Conservation (phyloP, 345 rosid species). For the Physaria fendleri region DNA sequence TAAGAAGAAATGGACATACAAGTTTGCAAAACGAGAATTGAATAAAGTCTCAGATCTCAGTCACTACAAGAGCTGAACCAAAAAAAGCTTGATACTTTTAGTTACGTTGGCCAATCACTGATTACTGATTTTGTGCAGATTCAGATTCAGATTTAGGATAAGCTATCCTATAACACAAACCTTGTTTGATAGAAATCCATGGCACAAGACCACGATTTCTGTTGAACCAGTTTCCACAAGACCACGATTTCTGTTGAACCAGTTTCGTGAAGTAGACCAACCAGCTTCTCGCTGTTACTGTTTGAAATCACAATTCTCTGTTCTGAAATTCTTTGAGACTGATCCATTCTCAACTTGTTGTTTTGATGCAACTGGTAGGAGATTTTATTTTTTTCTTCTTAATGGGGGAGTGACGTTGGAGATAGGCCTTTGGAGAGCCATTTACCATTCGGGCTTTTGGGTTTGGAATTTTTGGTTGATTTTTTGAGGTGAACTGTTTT, state of each 20-base stretch:
- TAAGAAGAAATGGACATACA: background rate
- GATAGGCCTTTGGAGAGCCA: too few relatives aligned
- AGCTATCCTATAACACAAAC: too few relatives aligned
- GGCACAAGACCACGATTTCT: slow-evolving; percentile 61
- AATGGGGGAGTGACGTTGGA: background rate
- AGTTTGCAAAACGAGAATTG: background rate
- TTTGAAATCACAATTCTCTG: slow-evolving; percentile 43
- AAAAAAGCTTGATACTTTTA: background rate
- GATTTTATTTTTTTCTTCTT: background rate
- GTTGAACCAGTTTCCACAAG: slow-evolving; percentile 45
- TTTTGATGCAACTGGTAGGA: background rate
- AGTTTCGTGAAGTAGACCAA: slow-evolving; percentile 62
- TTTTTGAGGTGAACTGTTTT: too few relatives aligned
- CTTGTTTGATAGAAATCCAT: slow-evolving; percentile 64
- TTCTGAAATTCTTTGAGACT: slow-evolving; percentile 30
- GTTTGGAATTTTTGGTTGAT: too few relatives aligned
- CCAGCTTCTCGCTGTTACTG: slow-evolving; percentile 51
- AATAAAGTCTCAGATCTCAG: background rate
- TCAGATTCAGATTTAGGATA: too few relatives aligned
- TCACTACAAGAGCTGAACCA: background rate
- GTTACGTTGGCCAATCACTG: too few relatives aligned
- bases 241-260: slow-evolving; percentile 53
- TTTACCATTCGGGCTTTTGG: too few relatives aligned
- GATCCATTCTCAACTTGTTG: slow-evolving; percentile 30
- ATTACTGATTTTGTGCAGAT: too few relatives aligned